Conservation (phyloP, 2,329 filamentous ascomycete species). For the Cladosporium velox region DNA sequence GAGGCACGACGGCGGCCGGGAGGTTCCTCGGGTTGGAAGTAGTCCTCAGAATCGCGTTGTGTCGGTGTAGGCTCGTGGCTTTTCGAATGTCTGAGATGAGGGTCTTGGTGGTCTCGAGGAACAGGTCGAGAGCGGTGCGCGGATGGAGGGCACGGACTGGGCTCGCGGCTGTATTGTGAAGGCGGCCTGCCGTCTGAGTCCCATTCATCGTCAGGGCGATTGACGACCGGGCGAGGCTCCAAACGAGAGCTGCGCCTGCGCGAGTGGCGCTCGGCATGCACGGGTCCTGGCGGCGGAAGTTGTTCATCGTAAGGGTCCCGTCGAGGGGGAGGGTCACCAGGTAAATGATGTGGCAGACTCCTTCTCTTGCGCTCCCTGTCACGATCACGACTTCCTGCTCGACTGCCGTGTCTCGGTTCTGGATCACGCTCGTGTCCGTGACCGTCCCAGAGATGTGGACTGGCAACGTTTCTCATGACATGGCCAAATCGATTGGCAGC, state of each 20-base stretch:
- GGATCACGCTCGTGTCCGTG: slow-evolving; percentile 19
- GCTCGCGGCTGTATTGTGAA: slow-evolving; percentile 15
- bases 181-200: slow-evolving; percentile 7
- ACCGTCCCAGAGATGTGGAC: slow-evolving; percentile 41
- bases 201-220: slow-evolving; percentile 12
- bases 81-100: slow-evolving; percentile 43
- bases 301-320: slow-evolving; percentile 16
- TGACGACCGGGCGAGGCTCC: slow-evolving; percentile 8
- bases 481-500: slow-evolving; percentile 39
- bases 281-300: slow-evolving; percentile 8
- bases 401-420: slow-evolving; percentile 23
- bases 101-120: slow-evolving; percentile 32
- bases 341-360: slow-evolving; percentile 26
- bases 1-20: slow-evolving; percentile 24
- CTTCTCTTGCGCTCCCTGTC: slow-evolving; percentile 26
- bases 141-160: slow-evolving; percentile 22
- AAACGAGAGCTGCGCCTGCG: slow-evolving; percentile 16
- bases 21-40: slow-evolving; percentile 21
- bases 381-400: slow-evolving; percentile 27
- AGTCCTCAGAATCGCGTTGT: slow-evolving; percentile 33
- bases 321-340: slow-evolving; percentile 14
- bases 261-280: slow-evolving; percentile 13
- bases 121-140: slow-evolving; percentile 20
- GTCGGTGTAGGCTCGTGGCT: slow-evolving; percentile 46
- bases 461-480: slow-evolving; percentile 39